Evolutionary conservation across 805 yeast species (phyloP).

Genomic region (Starmera quercuum): DNA sequence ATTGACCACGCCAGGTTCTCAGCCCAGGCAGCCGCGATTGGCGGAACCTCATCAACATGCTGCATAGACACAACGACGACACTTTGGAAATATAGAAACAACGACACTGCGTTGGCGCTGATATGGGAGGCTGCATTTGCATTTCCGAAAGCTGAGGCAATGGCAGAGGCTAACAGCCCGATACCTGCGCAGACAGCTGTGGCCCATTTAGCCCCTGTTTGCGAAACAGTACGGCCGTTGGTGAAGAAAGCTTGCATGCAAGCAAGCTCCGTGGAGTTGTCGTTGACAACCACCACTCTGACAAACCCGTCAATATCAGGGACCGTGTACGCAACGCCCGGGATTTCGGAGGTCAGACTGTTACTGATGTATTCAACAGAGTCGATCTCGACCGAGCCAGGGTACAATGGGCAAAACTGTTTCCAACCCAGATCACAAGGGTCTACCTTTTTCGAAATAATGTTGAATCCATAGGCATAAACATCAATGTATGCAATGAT

Average conservation of each 20-base stretch:
- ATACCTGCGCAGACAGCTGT: slow-evolving; percentile 86
- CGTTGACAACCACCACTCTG: slow-evolving; percentile 38
- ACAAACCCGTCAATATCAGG: slow-evolving; percentile 83
- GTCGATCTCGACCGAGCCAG: slow-evolving; percentile 74
- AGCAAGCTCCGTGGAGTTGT: slow-evolving; percentile 39
- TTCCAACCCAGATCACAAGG: slow-evolving; percentile 64
- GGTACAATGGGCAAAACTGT: slow-evolving; percentile 84
- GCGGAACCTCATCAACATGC: slow-evolving; percentile 81
- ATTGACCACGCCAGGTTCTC: slow-evolving; percentile 93
- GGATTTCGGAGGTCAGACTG: slow-evolving; percentile 48
- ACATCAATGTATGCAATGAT: slow-evolving; percentile 65
- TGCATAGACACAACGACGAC: slow-evolving; percentile 81
- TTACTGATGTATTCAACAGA: slow-evolving; percentile 53
- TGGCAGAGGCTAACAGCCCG: slow-evolving; percentile 76
- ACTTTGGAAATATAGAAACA: slow-evolving; percentile 83
- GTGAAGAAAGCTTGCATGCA: slow-evolving; percentile 71
- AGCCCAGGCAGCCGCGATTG: slow-evolving; percentile 88
- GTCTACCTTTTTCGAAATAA: slow-evolving; percentile 51
- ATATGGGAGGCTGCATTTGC: slow-evolving; percentile 86
- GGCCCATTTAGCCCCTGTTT: slow-evolving; percentile 83
- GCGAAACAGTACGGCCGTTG: slow-evolving; percentile 77
- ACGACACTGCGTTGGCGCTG: slow-evolving; percentile 77
- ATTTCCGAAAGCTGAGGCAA: slow-evolving; percentile 78
- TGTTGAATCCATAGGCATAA: slow-evolving; percentile 78
- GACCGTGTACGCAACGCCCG: slow-evolving; percentile 79